Conservation (phyloP, 306 rosid species). For the Sindora glabra region DNA sequence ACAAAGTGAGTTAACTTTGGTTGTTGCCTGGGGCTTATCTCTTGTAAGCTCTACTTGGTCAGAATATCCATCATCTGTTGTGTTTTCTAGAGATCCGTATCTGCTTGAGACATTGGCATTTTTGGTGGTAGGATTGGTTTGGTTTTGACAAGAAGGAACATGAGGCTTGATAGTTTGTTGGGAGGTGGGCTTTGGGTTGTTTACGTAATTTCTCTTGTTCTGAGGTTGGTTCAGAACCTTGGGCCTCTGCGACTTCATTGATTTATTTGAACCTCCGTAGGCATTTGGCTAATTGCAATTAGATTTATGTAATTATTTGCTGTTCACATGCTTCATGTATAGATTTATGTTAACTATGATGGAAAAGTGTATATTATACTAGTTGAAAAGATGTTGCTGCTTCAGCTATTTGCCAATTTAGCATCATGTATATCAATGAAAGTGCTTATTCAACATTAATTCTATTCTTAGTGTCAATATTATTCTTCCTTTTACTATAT, state of each 20-base stretch:
- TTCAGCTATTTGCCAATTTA: too few relatives aligned
- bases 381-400: too few relatives aligned
- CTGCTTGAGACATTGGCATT: constrained; percentile 39
- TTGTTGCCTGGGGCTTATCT: constrained; percentile 41
- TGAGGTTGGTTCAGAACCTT: constrained; percentile 39
- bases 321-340: constrained; percentile 7
- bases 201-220: constrained; percentile 29
- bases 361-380: too few relatives aligned
- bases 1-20: too few relatives aligned
- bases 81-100: constrained; percentile 39
- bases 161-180: constrained; percentile 37
- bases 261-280: too few relatives aligned
- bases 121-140: constrained; percentile 33
- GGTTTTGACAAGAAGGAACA: constrained; percentile 24
- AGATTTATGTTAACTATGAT: too few relatives aligned
- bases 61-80: constrained; percentile 28
- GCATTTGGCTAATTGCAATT: not conserved
- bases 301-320: not conserved
- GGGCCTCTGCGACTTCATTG: constrained; percentile 26
- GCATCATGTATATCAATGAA: too few relatives aligned
- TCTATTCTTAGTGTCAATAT: too few relatives aligned
- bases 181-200: constrained; percentile 44
- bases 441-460: too few relatives aligned
- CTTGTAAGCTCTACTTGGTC: constrained; percentile 30
- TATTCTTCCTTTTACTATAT: too few relatives aligned